Evolutionary conservation across 768 basidiomycete genomes (phyloP), one percentile per base, ranked within the genome.

Genomic region (Suillus hirtellus): DNA sequence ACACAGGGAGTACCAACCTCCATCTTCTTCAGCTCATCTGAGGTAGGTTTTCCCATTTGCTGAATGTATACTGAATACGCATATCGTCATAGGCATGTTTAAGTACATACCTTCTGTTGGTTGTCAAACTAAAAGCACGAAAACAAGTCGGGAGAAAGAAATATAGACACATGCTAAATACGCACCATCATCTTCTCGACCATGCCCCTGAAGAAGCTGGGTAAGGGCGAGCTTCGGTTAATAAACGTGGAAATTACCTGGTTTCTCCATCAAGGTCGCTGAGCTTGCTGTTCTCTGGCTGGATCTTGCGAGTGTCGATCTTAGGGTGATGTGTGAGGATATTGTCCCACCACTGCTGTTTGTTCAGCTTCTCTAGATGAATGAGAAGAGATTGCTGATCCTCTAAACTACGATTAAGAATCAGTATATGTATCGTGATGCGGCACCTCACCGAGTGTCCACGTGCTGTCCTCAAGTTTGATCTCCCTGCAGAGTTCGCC

Each of bases 151-250:
- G 14, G 21, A 60, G 15, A 8, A 46, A 56, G 11, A 52, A 44
- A 52, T 24, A 46, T 56, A 31, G 17, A 11, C 19, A 54, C 11
- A 65, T 61, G 17, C 10, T 19, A 60, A 17, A 27, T 31, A 76
- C 90, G 69, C 78, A 96, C 96, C 96, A 99, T 99, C 97, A 99
- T 99, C 82, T 99, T 99, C 77, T 99, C 97, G 4, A 99, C 97
- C 92, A 99, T 92, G 2, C 92, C 95, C 67, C 97, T 93, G 70
- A 2, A 43, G 67, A 44, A 44, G 4, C 61, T 21, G 17, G 61
- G 66, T 59, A 10, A 15, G 63, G 60, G 34, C 52, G 34, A 35
- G 34, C 53, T 24, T 58, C 47, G 47, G 24, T 35, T 35, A 42
- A 46, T 37, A 12, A 42, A 17, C 19, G 43, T 7, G 58, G 53